Base-by-base conservation (phyloP, 2,329 filamentous ascomycete genomes). In the Colletotrichum trifolii region DNA sequence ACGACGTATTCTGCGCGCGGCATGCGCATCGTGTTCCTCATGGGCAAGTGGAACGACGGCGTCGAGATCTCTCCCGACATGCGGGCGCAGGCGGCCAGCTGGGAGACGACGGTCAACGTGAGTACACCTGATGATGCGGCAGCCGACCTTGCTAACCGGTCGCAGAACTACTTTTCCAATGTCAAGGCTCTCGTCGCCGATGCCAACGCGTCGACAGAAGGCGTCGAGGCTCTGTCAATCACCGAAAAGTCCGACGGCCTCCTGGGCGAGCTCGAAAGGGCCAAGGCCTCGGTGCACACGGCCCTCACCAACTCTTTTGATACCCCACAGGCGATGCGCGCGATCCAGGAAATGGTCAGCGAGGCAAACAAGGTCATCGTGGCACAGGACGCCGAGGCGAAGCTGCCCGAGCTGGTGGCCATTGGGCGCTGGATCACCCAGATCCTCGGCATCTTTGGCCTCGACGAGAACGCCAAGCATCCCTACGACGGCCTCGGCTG, bases 41-140 rank as follows among this genome's bases (percentile, higher is more conserved):
- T 97, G 71, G 93, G 94, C 48, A 88, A 88, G 53, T 98, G 95
- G 94, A 92, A 93, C 70, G 92, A 97, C 54, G 92, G 93, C 2
- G 90, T 97, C 38, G 95, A 97, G 74, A 96, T 97, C 67, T 95
- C 93, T 0, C 89, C 91, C 2, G 93, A 94, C 60, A 89, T 97
- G 79, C 85, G 92, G 63, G 88, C 88, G 47, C 87, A 89, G 71
- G 91, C 91, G 7, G 87, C 89, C 63, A 87, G 85, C 48, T 97
- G 93, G 91, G 94, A 97, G 74, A 88, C 89, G 54, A 90, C 90
- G 15, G 81, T 97, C 36, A 91, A 91, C 76, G 83, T 85, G 71
- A 76, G 82, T 77, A 8, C 13, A 8, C 34, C 25, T 4, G 2
- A 8, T 25, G 8, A 2, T 1, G 54, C 38, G 0, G 33, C 10